Evolutionary conservation across 306 rosid genomes (phyloP), one percentile per base, ranked within the genome.

Genomic region (Dalbergia cultrata): DNA sequence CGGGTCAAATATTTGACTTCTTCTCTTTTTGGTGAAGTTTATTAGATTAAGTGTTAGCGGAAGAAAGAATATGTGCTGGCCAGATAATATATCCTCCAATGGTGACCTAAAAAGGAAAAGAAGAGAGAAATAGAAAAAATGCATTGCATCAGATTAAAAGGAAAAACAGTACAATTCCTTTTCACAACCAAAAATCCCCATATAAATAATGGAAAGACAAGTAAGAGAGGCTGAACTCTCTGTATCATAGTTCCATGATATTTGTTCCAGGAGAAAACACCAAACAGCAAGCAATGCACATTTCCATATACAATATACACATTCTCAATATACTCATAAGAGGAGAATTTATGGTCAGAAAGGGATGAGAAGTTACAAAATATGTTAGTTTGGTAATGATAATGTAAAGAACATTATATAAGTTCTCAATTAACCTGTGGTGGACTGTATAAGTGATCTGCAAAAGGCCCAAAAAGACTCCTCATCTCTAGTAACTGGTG

Each of bases 391-490:
- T 19, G 60, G 69, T 76, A 58, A 66, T 47, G 63, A 54, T 61
- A 72, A 76, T 67, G 59, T 59, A 60, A 61, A 45, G 69, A 74
- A 44, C 21, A 9, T 74, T 67, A 82, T 57, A 54, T 3, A 54
- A n/a, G 21, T 54, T 54, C 60, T 75, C 35, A 76, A 92, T 97
- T 86, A 93, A 95, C 99, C 79, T 77, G 90, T 54, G 86, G 80
- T 41, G 87, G 90, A 72, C 67, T 90, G 96, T 89, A 86, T 75
- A 95, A 78, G 19, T 83, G 83, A 59, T 91, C 98, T 56, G 91
- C 93, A 49, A 83, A 72, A 19, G 98, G 97, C 83, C 96, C 98
- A 83, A 90, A 93, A 88, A 95, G 99, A 86, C 92, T 87, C 75
- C 85, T 89, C 96, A 87, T 95, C 84, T 95, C 99, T 52, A 90